Base-by-base conservation (phyloP, 148 eudicot genomes). In the Diospyros lotus region DNA sequence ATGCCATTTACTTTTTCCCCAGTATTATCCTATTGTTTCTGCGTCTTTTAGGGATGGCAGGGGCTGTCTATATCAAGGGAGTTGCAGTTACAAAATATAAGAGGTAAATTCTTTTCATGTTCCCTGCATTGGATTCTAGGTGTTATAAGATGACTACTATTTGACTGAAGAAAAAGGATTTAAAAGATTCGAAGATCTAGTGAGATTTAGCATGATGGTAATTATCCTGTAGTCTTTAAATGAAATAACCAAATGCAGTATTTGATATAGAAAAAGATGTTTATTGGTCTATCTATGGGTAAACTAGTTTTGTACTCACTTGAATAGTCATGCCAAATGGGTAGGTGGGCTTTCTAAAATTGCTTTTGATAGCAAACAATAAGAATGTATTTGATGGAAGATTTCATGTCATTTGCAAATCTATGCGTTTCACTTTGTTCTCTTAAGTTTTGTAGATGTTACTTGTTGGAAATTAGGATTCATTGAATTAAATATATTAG, bases 31-130 rank as follows among this genome's bases (percentile, higher is more conserved):
- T 64, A 61, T 61, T 42, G 15, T 40, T 56, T 8, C 7, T 55
- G 41, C 74, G 12, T 79, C 18, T 72, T 73, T 62, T 84, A 95
- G 99, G 99, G 73, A 93, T 95, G 99, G 82, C 97, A 4, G 99
- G 99, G 28, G 97, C 97, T 83, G 77, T 95, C 58, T 93, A 95
- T 79, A 95, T 95, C 59, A 95, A 95, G 80, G 97, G 97, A 73
- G 91, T 93, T 72, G 93, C 91, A 43, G 89, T 93, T 73, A 89
- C 99, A 63, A 87, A 90, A 68, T 95, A 95, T 77, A 92, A 92
- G 84, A 87, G 99, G 99, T 90, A 66, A 66, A 61, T 48, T 28
- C 72, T 10, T 45, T 7, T 41, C 3, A 68, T 39, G 52, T 41
- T 59, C 44, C 15, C 5, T 64, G 12, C 39, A 4, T 56, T 46